Conservation (phyloP, 2,329 filamentous ascomycete genomes). For the Aspergillus fumigatus region DNA sequence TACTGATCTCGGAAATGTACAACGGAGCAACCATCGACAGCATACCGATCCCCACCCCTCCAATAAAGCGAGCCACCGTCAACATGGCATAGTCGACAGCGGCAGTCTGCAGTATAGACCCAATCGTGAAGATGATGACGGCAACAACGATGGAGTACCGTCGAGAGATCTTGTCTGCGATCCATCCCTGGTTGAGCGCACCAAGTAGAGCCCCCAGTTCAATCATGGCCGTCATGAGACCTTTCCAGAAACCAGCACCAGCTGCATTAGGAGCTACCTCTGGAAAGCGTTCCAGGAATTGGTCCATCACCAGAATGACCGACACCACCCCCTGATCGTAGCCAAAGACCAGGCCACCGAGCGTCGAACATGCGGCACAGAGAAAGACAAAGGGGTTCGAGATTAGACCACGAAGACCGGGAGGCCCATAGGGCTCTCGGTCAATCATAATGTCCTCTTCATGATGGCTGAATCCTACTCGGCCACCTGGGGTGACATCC, state of each 20-base stretch:
- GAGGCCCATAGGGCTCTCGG: slow-evolving; percentile 30
- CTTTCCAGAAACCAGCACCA: slow-evolving; percentile 39
- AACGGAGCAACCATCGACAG: slow-evolving; percentile 47
- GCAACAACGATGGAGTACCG: slow-evolving; percentile 51
- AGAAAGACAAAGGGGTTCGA: slow-evolving; percentile 47
- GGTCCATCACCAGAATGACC: slow-evolving; percentile 50
- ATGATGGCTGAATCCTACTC: slow-evolving; percentile 31
- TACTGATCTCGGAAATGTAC: slow-evolving; percentile 50
- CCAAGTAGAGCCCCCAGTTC: slow-evolving; percentile 49
- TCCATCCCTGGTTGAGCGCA: slow-evolving; percentile 45
- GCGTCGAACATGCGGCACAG: slow-evolving; percentile 48
- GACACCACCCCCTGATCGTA: slow-evolving; percentile 46
- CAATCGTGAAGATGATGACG: slow-evolving; percentile 49
- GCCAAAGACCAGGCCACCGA: slow-evolving; percentile 49
- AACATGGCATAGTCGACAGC: slow-evolving; percentile 50
- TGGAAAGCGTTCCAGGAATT: slow-evolving; percentile 46
- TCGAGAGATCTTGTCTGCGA: slow-evolving; percentile 50
- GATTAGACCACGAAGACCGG: slow-evolving; percentile 46
- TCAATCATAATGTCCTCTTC: slow-evolving; percentile 26
- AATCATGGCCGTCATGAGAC: slow-evolving; percentile 52
- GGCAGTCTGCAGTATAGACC: slow-evolving; percentile 49
- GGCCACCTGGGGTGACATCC: slow-evolving; percentile 14
- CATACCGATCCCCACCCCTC: slow-evolving; percentile 51
- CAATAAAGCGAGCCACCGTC: slow-evolving; percentile 47
- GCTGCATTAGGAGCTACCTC: slow-evolving; percentile 37